phyloP scores from a whole-genome alignment of 2,329 filamentous ascomycete species.

The Talaromyces sp. region DNA sequence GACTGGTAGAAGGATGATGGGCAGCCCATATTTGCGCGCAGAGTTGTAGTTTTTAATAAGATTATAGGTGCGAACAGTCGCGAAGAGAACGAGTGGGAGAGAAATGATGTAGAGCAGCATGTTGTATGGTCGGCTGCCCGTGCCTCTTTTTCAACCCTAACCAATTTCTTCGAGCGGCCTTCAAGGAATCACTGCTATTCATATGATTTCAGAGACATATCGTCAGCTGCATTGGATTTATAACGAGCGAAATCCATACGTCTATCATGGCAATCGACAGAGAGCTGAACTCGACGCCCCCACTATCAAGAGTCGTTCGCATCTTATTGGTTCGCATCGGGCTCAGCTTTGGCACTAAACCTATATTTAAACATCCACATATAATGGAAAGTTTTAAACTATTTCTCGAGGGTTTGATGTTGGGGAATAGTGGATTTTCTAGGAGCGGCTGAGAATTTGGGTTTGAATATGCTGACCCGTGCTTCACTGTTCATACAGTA shows the following conservation, averaged over 20 bases:
- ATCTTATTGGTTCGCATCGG: not conserved
- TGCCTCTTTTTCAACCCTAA: not conserved
- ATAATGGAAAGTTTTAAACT: no score
- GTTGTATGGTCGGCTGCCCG: not conserved
- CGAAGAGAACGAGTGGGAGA: not conserved
- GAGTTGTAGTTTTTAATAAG: not conserved
- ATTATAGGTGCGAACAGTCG: not conserved
- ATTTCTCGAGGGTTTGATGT: no score
- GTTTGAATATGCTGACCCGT: not conserved
- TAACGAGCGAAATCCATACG: not conserved
- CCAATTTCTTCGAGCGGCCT: not conserved
- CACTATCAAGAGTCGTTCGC: not conserved
- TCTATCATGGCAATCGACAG: not conserved
- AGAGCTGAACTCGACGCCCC: not conserved
- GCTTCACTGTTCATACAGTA: no score
- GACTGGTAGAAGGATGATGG: not conserved
- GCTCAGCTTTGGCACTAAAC: no score
- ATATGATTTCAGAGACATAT: not conserved
- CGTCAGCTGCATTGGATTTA: not conserved
- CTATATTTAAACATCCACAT: no score
- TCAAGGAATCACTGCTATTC: not conserved
- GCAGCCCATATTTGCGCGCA: not conserved
- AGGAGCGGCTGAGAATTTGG: not conserved
- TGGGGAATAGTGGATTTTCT: no score
- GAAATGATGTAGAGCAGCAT: not conserved